Evolutionary conservation across 257 asterid species (phyloP).

Genomic region (Echites panduratus): DNA sequence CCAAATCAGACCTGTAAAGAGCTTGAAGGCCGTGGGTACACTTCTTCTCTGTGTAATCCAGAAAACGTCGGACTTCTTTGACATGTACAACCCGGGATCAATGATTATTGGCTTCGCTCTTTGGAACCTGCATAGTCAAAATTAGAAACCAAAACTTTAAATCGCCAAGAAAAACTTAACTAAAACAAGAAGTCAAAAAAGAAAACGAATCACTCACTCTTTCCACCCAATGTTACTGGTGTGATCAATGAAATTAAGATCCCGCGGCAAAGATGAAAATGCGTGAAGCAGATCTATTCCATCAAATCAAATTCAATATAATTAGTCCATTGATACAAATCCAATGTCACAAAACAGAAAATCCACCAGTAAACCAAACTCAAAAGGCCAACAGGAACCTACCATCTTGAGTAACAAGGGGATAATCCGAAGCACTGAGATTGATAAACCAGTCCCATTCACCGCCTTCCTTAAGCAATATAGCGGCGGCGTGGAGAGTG

Average conservation of each 20-base stretch:
- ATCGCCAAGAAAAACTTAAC: not conserved
- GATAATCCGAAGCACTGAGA: slow-evolving; percentile 93
- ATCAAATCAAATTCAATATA: slow-evolving; percentile 14
- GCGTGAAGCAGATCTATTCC: slow-evolving; percentile 83
- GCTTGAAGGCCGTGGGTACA: slow-evolving; percentile 93
- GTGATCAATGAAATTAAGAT: slow-evolving; percentile 92
- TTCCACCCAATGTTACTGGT: slow-evolving; percentile 96
- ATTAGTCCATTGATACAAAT: slow-evolving; percentile 2
- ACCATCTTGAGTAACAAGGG: slow-evolving; percentile 93
- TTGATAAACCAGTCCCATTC: slow-evolving; percentile 98
- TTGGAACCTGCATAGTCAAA: slow-evolving; percentile 49
- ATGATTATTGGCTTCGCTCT: slow-evolving; percentile 89
- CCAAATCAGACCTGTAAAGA: slow-evolving; percentile 70
- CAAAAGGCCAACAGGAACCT: slow-evolving; percentile 5
- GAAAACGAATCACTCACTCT: slow-evolving; percentile 53
- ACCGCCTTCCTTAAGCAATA: slow-evolving; percentile 78
- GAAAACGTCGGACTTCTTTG: slow-evolving; percentile 78
- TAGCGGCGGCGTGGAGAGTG: slow-evolving; percentile 90
- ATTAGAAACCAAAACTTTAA: slow-evolving; percentile 13
- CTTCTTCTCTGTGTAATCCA: slow-evolving; percentile 96
- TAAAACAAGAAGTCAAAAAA: not conserved
- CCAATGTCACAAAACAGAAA: not conserved
- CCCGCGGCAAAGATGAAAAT: slow-evolving; percentile 80
- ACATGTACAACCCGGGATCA: slow-evolving; percentile 91
- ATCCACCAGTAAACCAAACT: not conserved